Evolutionary conservation across 768 basidiomycete species (phyloP), one percentile per base, ranked within the genome.

Genomic region (Naganishia antarctica): DNA sequence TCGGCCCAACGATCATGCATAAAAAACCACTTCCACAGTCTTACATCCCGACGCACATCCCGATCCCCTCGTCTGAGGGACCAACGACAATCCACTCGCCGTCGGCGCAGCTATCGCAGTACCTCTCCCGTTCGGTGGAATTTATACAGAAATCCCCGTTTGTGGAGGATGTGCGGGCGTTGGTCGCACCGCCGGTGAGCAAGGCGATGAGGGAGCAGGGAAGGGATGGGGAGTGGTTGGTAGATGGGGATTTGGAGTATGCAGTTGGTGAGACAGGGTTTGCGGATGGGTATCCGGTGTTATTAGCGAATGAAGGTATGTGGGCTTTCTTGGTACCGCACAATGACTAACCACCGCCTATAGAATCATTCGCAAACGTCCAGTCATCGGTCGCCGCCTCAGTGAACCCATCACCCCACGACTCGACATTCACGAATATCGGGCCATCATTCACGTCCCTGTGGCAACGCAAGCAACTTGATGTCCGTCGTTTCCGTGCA

Each of bases 231-330:
- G 62, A 53, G 28, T 63, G 62, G 62, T 21, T 43, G 26, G 29
- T 28, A n/a, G 13, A 16, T 6, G 44, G 43, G 7, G 63, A 58
- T 34, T n/a, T 64, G 31, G 50, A 58, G 34, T 57, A 57, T 41
- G 53, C 26, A 29, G 2, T 48, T 34, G 58, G 34, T 6, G 47
- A 49, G 21, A 65, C 64, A 16, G 59, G 58, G 16, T 65, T 41
- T 46, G 64, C 64, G 32, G 64, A 65, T 53, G 64, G 64, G 15
- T 65, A 65, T 32, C 64, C 64, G 23, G 46, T 65, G 5, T 49
- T 65, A 23, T 21, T 65, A 5, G 64, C 59, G 31, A 60, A 58
- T 25, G 64, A 65, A 31, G 64, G 64, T 65, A 21, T 60, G 64
- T 21, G 4, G 7, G 18, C 8, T 23, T 16, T 12, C 13, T 18